Percentiles rank a stretch among this genome's conserved stretches.
Conservation (phyloP, 495 filamentous ascomycete species). For the Lichenothelia convexa region DNA sequence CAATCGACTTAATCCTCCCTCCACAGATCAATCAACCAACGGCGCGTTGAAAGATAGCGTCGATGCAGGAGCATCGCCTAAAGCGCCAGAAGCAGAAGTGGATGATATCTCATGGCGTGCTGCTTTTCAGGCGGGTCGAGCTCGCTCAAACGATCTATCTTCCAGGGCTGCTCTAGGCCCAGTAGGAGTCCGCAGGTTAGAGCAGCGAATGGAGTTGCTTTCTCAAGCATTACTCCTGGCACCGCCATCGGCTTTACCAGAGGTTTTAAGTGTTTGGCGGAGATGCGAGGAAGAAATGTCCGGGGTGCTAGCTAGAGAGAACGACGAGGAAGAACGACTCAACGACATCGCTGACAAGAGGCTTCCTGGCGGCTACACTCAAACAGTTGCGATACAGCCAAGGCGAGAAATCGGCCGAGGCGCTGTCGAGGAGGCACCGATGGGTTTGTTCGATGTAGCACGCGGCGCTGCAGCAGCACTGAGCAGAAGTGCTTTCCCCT, state of each 20-base stretch:
- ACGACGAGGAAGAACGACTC: constrained; percentile 41
- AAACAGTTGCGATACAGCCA: constrained; percentile 16
- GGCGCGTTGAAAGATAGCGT: no score
- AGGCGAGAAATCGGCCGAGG: constrained; percentile 16
- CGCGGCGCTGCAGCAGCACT: constrained; percentile 63
- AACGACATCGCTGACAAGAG: constrained; percentile 12
- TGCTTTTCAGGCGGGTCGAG: constrained; percentile 71
- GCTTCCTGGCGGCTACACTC: constrained; percentile 48
- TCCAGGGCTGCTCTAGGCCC: constrained; percentile 6
- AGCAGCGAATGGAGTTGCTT: constrained; percentile 82
- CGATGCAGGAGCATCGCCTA: constrained; percentile 1
- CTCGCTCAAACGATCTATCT: constrained; percentile 25
- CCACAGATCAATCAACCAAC: no score
- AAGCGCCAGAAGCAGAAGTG: constrained; percentile 12
- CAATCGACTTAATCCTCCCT: constrained; percentile 30
- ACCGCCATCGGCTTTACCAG: constrained; percentile 57
- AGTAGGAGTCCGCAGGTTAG: constrained; percentile 41
- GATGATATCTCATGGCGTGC: constrained; percentile 89
- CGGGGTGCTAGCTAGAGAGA: constrained; percentile 48
- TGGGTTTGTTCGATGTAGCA: constrained; percentile 87
- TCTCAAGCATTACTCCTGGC: constrained; percentile 68
- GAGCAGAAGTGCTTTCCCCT: constrained; percentile 41
- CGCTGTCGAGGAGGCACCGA: constrained; percentile 53
- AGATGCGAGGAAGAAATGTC: constrained; percentile 75
- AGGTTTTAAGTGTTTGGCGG: constrained; percentile 71